These are phyloP conservation scores for Pinus taeda DNA, from an alignment of 75 land plant species.

Conservation along the genomic window DNA sequence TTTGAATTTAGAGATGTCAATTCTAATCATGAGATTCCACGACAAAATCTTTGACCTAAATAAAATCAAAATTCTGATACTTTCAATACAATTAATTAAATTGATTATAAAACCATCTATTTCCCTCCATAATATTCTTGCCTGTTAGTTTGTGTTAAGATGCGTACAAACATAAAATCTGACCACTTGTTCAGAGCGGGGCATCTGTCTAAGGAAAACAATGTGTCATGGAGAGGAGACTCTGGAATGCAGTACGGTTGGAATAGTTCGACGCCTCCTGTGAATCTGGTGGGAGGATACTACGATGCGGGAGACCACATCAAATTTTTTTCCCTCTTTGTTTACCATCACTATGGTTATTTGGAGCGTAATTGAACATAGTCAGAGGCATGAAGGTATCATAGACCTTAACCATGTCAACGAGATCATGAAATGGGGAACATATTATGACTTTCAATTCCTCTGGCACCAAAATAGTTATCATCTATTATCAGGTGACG, in stretches of 20 bases:
- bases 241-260: conserved; percentile 67
- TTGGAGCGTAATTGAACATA: conserved; percentile 97
- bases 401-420: conserved; percentile 82
- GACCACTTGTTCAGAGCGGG: conserved; percentile 44
- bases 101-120: too few species aligned
- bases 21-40: too few species aligned
- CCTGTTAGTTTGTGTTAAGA: too few species aligned
- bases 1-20: too few species aligned
- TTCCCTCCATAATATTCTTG: too few species aligned
- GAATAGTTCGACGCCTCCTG: conserved; percentile 1
- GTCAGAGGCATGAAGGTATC: conserved; percentile 69
- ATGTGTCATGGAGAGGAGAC: conserved; percentile 81
- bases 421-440: conserved; percentile 91
- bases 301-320: conserved; percentile 95
- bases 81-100: too few species aligned
- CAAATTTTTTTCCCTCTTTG: conserved; percentile 81
- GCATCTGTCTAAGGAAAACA: conserved; percentile 76
- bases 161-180: too few species aligned
- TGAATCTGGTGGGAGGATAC: conserved; percentile 74
- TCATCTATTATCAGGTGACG: conserved; percentile 54
- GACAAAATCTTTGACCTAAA: too few species aligned
- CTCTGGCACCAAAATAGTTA: conserved; percentile 54
- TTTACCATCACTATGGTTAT: conserved; percentile 90
- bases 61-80: too few species aligned
- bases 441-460: conserved; percentile 87